These are phyloP conservation scores for Hyaloscypha bicolor DNA, from an alignment of 495 filamentous ascomycete species.

Conservation along the genomic window DNA sequence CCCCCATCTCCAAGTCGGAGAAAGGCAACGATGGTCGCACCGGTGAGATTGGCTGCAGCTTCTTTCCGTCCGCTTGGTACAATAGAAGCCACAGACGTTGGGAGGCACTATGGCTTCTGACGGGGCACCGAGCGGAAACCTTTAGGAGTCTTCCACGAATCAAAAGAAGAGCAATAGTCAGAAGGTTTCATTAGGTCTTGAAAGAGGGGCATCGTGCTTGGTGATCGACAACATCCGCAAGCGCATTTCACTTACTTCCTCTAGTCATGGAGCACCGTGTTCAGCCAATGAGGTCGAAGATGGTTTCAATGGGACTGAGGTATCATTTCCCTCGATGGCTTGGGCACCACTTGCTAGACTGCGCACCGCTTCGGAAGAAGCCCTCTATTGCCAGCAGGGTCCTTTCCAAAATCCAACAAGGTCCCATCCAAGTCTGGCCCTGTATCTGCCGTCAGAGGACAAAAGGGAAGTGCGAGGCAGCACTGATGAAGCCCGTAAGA, in stretches of 20 bases:
- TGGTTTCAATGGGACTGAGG: not conserved
- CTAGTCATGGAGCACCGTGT: not conserved
- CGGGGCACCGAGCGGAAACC: no score
- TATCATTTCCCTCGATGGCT: not conserved
- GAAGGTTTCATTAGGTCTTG: not conserved
- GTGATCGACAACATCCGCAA: slow-evolving; percentile 9
- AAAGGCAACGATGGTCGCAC: not conserved
- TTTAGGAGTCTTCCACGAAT: slow-evolving; percentile 2
- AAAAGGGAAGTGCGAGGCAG: not conserved
- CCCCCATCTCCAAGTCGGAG: not conserved
- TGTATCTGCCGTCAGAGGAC: not conserved
- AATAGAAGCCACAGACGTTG: slow-evolving; percentile 10
- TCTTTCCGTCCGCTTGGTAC: not conserved
- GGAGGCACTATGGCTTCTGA: not conserved
- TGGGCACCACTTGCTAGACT: not conserved
- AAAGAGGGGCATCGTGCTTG: not conserved
- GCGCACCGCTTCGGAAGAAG: not conserved
- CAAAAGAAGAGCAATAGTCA: slow-evolving; percentile 2
- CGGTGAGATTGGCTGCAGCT: not conserved
- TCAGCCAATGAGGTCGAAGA: not conserved
- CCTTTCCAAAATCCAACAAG: not conserved
- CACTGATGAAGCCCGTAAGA: not conserved
- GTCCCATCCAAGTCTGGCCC: not conserved
- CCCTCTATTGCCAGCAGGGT: not conserved
- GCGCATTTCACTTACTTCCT: not conserved